Base-by-base conservation (phyloP, 73 alveolate species). In the Blepharisma stoltei region DNA sequence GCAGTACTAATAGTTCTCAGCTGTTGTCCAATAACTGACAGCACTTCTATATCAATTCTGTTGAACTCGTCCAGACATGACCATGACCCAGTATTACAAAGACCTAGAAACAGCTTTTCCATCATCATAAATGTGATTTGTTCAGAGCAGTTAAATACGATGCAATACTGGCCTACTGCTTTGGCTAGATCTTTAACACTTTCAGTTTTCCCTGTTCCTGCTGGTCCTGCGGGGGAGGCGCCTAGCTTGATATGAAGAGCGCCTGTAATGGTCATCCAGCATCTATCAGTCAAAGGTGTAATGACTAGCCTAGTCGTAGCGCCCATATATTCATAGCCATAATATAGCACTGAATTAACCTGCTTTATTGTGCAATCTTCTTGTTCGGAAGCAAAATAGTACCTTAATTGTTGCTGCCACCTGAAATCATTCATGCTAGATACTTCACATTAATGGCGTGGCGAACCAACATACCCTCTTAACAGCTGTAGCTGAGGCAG, bases 171-270 rank as follows among this genome's bases (percentile, higher is more conserved):
- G 11, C 99, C 99, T 38, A 97, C 81, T 32, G 99, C 99, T 80
- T 98, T 98, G 14, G 99, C 99, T 85, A 98, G 84, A 88, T 92
- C 99, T 87, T 98, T 98, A 38, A 99, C 97, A 66, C 98, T 89
- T 86, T 98, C 99, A 0, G 99, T 98, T 91, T 98, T 98, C 7
- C 99, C 99, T 9, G 99, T 98, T 47, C 99, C 99, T 27, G 99
- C 99, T 6, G 99, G 99, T 23, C 99, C 99, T 6, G 99, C 99
- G 1, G 99, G 99, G 21, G 99, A 97, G 2, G 99, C 99, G 37
- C 99, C 99, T 65, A 98, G 88, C 80, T 98, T 96, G 77, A 98
- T 96, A 83, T 98, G 87, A 67, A 98, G 82, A 14, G 99, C 99
- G 21, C 99, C 99, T 18, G 99, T 98, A 75, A 98, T 93, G 75